Evolutionary conservation across 192 early-diverging fungal species (phyloP), one percentile per base, ranked within the genome.

Genomic region (Podila horticola): DNA sequence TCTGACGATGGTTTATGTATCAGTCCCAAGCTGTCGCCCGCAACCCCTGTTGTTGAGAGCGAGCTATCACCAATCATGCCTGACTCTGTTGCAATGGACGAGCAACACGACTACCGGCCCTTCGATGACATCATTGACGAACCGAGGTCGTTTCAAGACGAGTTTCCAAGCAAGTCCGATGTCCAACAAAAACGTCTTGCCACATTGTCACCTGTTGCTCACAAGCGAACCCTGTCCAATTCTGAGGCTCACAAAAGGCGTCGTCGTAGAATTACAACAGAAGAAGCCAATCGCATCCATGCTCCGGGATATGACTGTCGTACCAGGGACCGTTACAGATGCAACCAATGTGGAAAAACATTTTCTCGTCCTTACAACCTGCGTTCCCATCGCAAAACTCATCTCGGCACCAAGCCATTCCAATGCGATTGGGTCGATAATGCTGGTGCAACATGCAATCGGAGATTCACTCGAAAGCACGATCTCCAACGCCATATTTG

Each of bases 381-480:
- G 5, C 30, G 60, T 62, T 38, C 60, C 19, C 60, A 62, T 62
- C 28, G 20, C 60, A 34, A 33, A 34, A 62, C 33, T 34, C 60
- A 29, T 62, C 9, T 62, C 30, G 31, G 60, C 31, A 34, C 30
- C 60, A 62, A 38, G 29, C 60, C 34, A 20, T 34, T 38, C 34
- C 60, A 62, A 34, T n/a, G 60, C 60, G 3, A 59, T 24, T 34
- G 60, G 28, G 19, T 34, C 30, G 34, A 62, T 33, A 62, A 17
- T 62, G 31, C 30, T 38, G 30, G 60, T 17, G 30, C 60, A 33
- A 17, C 33, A 62, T 62, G 60, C 31, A 62, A 11, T 26, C 31
- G 60, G 29, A 62, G 60, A 15, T 33, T 62, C 31, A 62, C 29
- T 62, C 60, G 60, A 62, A 62, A 33, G 33, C 30, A 62, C 60